Percentiles rank a stretch among this genome's conserved stretches.
These are phyloP conservation scores for Rubroboletus pulcherrimus DNA, from an alignment of 768 basidiomycete species.

Conservation along the genomic window DNA sequence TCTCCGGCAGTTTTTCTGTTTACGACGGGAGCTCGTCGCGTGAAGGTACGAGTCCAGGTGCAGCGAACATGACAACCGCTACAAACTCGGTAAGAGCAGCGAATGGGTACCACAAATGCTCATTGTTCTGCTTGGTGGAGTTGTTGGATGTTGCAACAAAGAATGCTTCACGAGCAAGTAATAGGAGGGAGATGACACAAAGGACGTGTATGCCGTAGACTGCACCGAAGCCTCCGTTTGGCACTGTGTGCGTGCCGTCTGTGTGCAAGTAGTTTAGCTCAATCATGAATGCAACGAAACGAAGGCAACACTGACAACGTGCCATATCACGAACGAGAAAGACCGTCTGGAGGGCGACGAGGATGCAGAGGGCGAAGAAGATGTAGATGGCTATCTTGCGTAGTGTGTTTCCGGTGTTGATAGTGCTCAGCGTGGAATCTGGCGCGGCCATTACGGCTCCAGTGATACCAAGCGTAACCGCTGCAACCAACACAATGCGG, in stretches of 20 bases:
- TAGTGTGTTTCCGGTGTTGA: slow-evolving; percentile 16
- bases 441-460: slow-evolving; percentile 19
- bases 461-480: slow-evolving; percentile 25
- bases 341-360: slow-evolving; percentile 26
- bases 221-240: slow-evolving; percentile 16
- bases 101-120: slow-evolving; percentile 33
- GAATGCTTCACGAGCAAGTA: slow-evolving; percentile 31
- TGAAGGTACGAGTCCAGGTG: slow-evolving; percentile 33
- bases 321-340: slow-evolving; percentile 16
- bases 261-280: slow-evolving; percentile 1
- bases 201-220: slow-evolving; percentile 26
- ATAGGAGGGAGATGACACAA: slow-evolving; percentile 21
- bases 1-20: not conserved
- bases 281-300: not conserved
- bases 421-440: slow-evolving; percentile 4
- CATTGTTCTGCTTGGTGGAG: slow-evolving; percentile 22
- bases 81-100: slow-evolving; percentile 31
- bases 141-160: slow-evolving; percentile 24
- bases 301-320: slow-evolving; percentile 11
- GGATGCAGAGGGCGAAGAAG: slow-evolving; percentile 27
- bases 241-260: slow-evolving; percentile 23
- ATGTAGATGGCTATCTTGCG: slow-evolving; percentile 26
- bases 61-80: slow-evolving; percentile 29
- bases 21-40: slow-evolving; percentile 25
- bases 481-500: slow-evolving; percentile 23